phyloP scores from a whole-genome alignment of 2,329 filamentous ascomycete species.

The Onygenales sp. region DNA sequence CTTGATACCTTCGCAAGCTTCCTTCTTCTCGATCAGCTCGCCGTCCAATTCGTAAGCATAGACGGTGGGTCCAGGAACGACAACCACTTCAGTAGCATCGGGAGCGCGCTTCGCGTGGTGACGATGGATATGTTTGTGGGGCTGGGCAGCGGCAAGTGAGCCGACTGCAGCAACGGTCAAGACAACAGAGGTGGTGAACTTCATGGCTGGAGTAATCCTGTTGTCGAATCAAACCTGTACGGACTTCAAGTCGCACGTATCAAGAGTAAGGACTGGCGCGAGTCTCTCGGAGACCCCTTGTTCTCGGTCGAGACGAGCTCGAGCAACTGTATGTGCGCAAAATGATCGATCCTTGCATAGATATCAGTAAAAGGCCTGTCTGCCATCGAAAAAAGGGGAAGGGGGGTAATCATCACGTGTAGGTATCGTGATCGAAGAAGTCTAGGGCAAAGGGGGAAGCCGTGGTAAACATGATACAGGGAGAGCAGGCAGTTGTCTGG shows the following conservation, averaged over 20 bases:
- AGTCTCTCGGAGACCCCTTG: slow-evolving; percentile 13
- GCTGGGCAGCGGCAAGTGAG: slow-evolving; percentile 32
- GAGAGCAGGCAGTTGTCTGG: not conserved
- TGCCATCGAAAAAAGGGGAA: not conserved
- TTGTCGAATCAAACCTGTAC: slow-evolving; percentile 1
- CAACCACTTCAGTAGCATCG: slow-evolving; percentile 40
- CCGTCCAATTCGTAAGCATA: slow-evolving; percentile 65
- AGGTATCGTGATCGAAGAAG: not conserved
- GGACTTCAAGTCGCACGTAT: slow-evolving; percentile 9
- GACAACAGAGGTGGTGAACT: slow-evolving; percentile 28
- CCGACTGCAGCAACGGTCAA: slow-evolving; percentile 34
- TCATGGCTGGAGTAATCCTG: slow-evolving; percentile 19
- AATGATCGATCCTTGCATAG: not conserved
- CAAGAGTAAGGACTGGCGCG: slow-evolving; percentile 10
- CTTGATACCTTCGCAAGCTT: slow-evolving; percentile 63
- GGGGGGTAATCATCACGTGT: not conserved
- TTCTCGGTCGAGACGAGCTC: slow-evolving; percentile 1
- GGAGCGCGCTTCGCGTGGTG: slow-evolving; percentile 29
- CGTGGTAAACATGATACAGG: not conserved
- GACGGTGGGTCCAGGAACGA: slow-evolving; percentile 52
- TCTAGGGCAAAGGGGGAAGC: not conserved
- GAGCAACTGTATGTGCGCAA: not conserved
- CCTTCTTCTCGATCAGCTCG: slow-evolving; percentile 47
- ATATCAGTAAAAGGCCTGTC: not conserved
- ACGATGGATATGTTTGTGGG: slow-evolving; percentile 31